Evolutionary conservation across 177 flowering plant species (phyloP), one percentile per base, ranked within the genome.

Genomic region (Tripterygium wilfordii): DNA sequence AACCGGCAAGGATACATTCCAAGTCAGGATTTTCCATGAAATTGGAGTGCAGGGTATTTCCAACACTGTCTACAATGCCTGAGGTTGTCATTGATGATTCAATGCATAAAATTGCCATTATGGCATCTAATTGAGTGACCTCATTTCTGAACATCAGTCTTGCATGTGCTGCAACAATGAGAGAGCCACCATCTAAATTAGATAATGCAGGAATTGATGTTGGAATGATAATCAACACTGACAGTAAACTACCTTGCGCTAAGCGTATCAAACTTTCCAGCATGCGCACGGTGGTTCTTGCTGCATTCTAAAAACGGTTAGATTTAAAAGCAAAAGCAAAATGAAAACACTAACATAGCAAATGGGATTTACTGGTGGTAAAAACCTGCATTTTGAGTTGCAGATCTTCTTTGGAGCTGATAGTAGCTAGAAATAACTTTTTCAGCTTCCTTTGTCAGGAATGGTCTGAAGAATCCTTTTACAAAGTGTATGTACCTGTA

Each of bases 41-140:
- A 65, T 89, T 88, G 38, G 96, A 88, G 61, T 92, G 97, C 53
- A 92, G 70, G 17, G 89, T 94, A 66, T 89, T 92, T 53, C 99
- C 99, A 25, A 67, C 75, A 45, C 67, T 79, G 62, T 92, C 99
- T 42, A 92, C 85, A 35, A 92, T 83, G 26, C 96, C 96, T 8
- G 96, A 92, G 48, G 84, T 86, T 39, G 91, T 92, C 99, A 92
- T 92, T 38, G 95, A 92, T 58, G 99, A 80, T 64, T 92, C 99
- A 20, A 92, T 71, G 68, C 95, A 92, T 50, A 92, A 64, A 67
- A 92, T 86, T 29, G 97, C 99, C 54, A 96, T 77, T 20, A 89
- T 69, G 25, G 97, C 96, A 75, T 92, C 99, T 21, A 82, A 53
- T 41, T 55, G 66, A 30, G 80, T 84, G 42, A 92, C 99, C 69